Conservation (phyloP, 1,284 basidiomycete genomes). For the Cutaneotrichosporon mucoides region DNA sequence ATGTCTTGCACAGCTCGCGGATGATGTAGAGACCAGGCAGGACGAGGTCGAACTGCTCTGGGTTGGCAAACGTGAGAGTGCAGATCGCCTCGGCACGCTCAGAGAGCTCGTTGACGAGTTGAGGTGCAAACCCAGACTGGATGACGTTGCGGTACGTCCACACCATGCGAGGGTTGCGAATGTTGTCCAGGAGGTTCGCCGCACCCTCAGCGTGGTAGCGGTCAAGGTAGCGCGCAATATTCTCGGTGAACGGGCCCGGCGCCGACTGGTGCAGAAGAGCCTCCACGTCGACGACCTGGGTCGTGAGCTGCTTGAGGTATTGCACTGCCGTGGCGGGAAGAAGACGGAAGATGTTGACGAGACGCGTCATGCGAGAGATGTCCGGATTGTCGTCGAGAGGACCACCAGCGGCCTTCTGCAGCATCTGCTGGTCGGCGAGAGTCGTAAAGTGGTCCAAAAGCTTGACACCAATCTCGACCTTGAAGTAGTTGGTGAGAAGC, state of each 20-base stretch:
- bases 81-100: conserved; percentile 63
- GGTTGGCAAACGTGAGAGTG: conserved; percentile 56
- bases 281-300: conserved; percentile 90
- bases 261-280: conserved; percentile 83
- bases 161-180: conserved; percentile 69
- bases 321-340: conserved; percentile 88
- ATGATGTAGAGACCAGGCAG: conserved; percentile 71
- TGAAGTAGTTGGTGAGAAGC: conserved; percentile 97
- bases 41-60: conserved; percentile 56
- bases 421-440: conserved; percentile 72
- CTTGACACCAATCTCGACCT: conserved; percentile 98
- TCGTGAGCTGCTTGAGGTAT: conserved; percentile 82
- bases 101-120: conserved; percentile 68
- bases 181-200: conserved; percentile 75
- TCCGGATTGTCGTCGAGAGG: conserved; percentile 84
- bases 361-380: conserved; percentile 85
- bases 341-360: conserved; percentile 96
- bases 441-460: conserved; percentile 92
- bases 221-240: conserved; percentile 85
- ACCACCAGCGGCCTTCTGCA: conserved; percentile 70
- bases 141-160: conserved; percentile 77
- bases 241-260: conserved; percentile 88
- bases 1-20: conserved; percentile 66
- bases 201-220: conserved; percentile 82
- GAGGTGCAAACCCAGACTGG: conserved; percentile 69